These are phyloP conservation scores for Calonectria hawksworthii DNA, from an alignment of 2,329 filamentous ascomycete species.

Conservation along the genomic window DNA sequence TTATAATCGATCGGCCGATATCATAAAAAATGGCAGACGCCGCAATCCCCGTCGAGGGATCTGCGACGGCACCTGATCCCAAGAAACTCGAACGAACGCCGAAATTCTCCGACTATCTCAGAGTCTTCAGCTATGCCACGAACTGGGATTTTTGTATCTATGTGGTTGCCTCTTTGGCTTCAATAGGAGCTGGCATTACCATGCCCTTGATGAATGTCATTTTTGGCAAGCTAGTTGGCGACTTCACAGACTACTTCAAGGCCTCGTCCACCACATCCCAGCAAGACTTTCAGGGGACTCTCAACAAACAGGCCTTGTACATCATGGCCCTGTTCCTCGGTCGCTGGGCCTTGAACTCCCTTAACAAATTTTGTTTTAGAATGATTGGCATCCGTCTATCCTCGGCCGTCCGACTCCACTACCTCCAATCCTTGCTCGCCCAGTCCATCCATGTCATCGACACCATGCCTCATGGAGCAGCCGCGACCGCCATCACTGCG, in stretches of 20 bases:
- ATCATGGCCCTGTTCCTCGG: slow-evolving; percentile 43
- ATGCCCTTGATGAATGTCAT: slow-evolving; percentile 56
- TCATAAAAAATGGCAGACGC: background rate
- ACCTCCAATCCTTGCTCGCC: slow-evolving; percentile 63
- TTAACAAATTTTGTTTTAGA: slow-evolving; percentile 54
- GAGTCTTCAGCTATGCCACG: slow-evolving; percentile 49
- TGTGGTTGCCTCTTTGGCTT: slow-evolving; percentile 47
- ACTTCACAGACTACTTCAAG: slow-evolving; percentile 46
- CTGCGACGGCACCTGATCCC: background rate
- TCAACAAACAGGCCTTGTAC: slow-evolving; percentile 42
- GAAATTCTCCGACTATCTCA: slow-evolving; percentile 36
- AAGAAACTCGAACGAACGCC: slow-evolving; percentile 30
- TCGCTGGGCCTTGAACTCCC: slow-evolving; percentile 40
- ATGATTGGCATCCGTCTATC: slow-evolving; percentile 66
- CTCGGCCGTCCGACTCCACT: slow-evolving; percentile 63
- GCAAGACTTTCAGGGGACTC: slow-evolving; percentile 23
- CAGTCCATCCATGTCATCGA: slow-evolving; percentile 66
- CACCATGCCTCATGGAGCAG: slow-evolving; percentile 63
- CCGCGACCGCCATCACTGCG: slow-evolving; percentile 66
- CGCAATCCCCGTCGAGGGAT: background rate
- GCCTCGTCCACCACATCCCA: slow-evolving; percentile 34
- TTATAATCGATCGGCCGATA: background rate
- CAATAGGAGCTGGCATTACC: slow-evolving; percentile 50
- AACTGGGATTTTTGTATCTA: slow-evolving; percentile 50
- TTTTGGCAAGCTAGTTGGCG: slow-evolving; percentile 48